phyloP scores from a whole-genome alignment of 208 protist species.

The Trypanosoma melophagium region DNA sequence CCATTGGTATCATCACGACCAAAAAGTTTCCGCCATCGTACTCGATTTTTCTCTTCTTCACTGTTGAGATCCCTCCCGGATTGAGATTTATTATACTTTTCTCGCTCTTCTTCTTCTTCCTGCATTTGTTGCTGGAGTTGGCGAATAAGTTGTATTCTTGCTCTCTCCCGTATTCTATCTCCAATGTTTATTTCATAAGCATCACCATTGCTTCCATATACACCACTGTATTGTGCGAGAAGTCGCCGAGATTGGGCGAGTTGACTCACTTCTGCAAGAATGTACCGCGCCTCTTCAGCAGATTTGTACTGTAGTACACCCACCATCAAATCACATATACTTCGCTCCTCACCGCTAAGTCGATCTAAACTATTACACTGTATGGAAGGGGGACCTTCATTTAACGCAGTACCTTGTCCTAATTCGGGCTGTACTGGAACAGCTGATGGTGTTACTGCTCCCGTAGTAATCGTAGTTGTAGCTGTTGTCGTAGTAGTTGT shows the following conservation, averaged over 20 bases:
- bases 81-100: neutral
- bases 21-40: slow-evolving; percentile 11
- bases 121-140: slow-evolving; percentile 13
- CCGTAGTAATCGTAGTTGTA: too few species aligned
- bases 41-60: neutral
- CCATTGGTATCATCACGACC: neutral
- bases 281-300: slow-evolving; percentile 17
- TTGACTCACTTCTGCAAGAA: slow-evolving; percentile 19
- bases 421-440: neutral
- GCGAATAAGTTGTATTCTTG: slow-evolving; percentile 20
- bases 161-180: neutral
- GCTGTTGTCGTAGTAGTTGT: too few species aligned
- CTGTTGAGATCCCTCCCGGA: neutral
- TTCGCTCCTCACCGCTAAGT: slow-evolving; percentile 23
- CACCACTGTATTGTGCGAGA: slow-evolving; percentile 28
- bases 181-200: neutral
- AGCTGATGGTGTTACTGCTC: neutral
- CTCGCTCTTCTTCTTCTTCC: slow-evolving; percentile 15
- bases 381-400: too few species aligned
- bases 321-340: slow-evolving; percentile 30
- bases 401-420: neutral
- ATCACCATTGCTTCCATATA: slow-evolving; percentile 12
- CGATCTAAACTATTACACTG: neutral
- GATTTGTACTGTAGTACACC: slow-evolving; percentile 23
- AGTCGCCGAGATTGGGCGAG: slow-evolving; percentile 20